Evolutionary conservation across 345 rosid species (phyloP), one percentile per base, ranked within the genome.

Genomic region (Rhodomyrtus tomentosa): DNA sequence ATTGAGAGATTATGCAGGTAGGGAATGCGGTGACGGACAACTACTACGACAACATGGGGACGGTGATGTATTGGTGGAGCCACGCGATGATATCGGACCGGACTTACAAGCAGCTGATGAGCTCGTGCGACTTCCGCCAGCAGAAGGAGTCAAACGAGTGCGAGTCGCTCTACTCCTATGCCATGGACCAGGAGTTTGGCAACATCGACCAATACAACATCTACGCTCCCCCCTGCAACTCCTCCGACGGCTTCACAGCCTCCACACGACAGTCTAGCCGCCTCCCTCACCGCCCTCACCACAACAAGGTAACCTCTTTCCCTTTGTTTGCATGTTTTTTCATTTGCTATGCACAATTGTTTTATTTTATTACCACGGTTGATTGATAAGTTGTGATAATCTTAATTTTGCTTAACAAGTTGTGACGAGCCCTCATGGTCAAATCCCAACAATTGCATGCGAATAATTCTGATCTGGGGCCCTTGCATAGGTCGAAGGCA

Each of bases 41-140:
- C 86, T 95, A 96, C 87, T 95, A 94, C 74, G 99, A 98, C 86
- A 98, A 96, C 88, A 89, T 96, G 9, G 99, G 99, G 83, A 98
- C 99, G 13, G 99, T 98, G 87, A 92, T 94, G 38, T 98, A 94
- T 80, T 98, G 99, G 99, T 98, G 99, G 99, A 98, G 99, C 88
- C 99, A 98, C 81, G 99, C 99, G 2, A 98, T 95, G 98, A 98
- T 98, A 55, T 98, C 99, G 1, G 99, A 98, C 50, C 87, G 84
- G 84, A 98, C 99, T 4, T 98, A 95, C 82, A 90, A 84, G 86
- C 95, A 95, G 87, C 93, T 98, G 82, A 89, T 96, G 54, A 93
- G 92, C 91, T 91, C 96, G 4, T 98, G 99, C 16, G 96, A 95
- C 88, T 98, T 98, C 81, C 86, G 93, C 40, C 90, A 88, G 81